phyloP scores from a whole-genome alignment of 768 basidiomycete species.

The Mycena indigotica region DNA sequence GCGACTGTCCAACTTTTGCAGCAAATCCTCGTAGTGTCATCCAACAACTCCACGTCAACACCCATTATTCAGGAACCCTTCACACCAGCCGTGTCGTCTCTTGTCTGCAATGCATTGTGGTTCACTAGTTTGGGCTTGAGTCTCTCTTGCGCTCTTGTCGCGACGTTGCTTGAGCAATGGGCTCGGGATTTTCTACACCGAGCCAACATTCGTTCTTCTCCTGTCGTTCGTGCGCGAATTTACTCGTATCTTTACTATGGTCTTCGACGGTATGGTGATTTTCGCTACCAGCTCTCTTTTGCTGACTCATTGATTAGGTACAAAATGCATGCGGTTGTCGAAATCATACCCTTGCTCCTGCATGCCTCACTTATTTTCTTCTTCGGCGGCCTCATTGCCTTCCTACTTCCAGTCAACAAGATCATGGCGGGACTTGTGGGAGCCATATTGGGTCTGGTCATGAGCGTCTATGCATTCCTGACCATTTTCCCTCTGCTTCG shows the following conservation, averaged over 20 bases:
- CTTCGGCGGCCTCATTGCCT: conserved; percentile 3
- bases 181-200: not conserved
- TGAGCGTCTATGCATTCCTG: conserved; percentile 9
- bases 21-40: not conserved
- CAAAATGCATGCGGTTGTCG: conserved; percentile 4
- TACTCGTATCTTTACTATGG: conserved; percentile 1
- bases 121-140: not conserved
- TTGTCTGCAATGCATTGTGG: conserved; percentile 2
- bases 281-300: too few relatives aligned
- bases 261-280: not conserved
- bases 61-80: not conserved
- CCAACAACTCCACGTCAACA: not conserved
- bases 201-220: not conserved
- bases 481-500: conserved; percentile 12
- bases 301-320: too few relatives aligned
- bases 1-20: not conserved
- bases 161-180: not conserved
- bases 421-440: conserved; percentile 6
- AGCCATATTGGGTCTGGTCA: not conserved
- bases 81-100: not conserved
- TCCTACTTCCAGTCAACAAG: conserved; percentile 3
- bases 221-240: not conserved
- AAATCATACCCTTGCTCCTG: not conserved
- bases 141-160: not conserved
- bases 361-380: conserved; percentile 4